Base-by-base conservation (phyloP, 2,329 filamentous ascomycete genomes). In the Botrytis fabae region DNA sequence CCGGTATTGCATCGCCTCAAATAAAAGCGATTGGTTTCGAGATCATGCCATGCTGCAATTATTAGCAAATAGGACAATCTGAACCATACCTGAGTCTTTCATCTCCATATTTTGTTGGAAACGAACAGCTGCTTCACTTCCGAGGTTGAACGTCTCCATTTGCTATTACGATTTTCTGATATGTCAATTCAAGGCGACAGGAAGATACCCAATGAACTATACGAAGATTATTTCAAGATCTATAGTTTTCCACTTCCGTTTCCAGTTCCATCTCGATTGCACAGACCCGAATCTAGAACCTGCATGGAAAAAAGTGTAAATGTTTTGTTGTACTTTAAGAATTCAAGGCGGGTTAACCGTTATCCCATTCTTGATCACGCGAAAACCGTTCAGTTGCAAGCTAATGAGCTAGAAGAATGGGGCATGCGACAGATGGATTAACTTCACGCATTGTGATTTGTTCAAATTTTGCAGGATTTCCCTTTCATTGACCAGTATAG, bases 311-410 rank as follows among this genome's bases (percentile, higher is more conserved):
- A 54, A 57, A 57, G n/a, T 57, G 14, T 42, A 61, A 65, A 18
- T 16, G 20, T 42, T 54, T 54, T 40, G 69, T 65, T 65, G 38
- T 65, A 65, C 57, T 48, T 38, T 60, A 16, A 35, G 20, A 54
- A 14, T 38, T 25, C 40, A 35, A 46, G 54, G 68, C n/a, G 38
- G 25, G 25, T 59, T 40, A 54, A 46, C 46, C 57, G 60, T 51
- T 51, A 71, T 71, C 69, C 60, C 69, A 71, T 71, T 71, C 59
- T 63, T 71, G 35, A 71, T 51, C 69, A 71, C 44, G 69, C 61
- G 63, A 62, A 54, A 63, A 65, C 40, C 22, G 40, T 71, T 35
- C 35, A 54, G 25, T 66, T 20, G 44, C 44, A 54, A 28, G 64
- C 32, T 54, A 10, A 40, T 46, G 22, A 25, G 44, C 6, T 42